Evolutionary conservation across 495 filamentous ascomycete species (phyloP), one percentile per base, ranked within the genome.

Genomic region (Penicillium verhagenii): DNA sequence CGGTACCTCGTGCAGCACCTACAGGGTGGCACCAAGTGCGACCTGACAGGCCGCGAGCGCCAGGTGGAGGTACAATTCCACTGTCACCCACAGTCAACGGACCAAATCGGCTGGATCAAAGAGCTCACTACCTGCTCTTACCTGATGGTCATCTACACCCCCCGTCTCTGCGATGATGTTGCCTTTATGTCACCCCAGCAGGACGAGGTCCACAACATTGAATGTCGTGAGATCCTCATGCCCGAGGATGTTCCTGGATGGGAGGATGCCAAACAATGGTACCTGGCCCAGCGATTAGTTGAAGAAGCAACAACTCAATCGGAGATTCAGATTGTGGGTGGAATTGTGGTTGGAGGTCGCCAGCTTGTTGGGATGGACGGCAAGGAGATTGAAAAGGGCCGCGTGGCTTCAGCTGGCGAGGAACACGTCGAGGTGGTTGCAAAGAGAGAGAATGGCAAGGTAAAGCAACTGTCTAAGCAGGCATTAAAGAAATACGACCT

Each of bases 31-130:
- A 96, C 92, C 3, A 82, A 83, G 24, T 98, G 94, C 71, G 94
- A 97, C 69, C 72, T 97, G 37, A 97, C 94, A 0, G 87, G 88
- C n/a, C 85, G 86, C 31, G 83, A 87, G 51, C 82, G 94, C 37
- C 87, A 83, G 54, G 88, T 97, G 54, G 94, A 98, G 61, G 84
- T 98, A 8, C 87, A 90, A 64, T 98, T 92, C 68, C 94, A 98
- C 72, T 98, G 94, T 75, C 85, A 90, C 59, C 89, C 92, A 1
- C 85, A 89, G 57, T 83, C 80, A 6, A 74, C 80, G 18, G 93
- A 97, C 69, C 86, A 87, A 7, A 97, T 97, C 57, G 88, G 86
- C 42, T 92, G 89, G 82, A 95, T 98, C 74, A 98, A 98, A 65
- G 94, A 98, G 66, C 80, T 96, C 4, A 87, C 86, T 8, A 97